Base-by-base conservation (phyloP, 2,329 filamentous ascomycete genomes). In the Pseudodiploospora longispora region DNA sequence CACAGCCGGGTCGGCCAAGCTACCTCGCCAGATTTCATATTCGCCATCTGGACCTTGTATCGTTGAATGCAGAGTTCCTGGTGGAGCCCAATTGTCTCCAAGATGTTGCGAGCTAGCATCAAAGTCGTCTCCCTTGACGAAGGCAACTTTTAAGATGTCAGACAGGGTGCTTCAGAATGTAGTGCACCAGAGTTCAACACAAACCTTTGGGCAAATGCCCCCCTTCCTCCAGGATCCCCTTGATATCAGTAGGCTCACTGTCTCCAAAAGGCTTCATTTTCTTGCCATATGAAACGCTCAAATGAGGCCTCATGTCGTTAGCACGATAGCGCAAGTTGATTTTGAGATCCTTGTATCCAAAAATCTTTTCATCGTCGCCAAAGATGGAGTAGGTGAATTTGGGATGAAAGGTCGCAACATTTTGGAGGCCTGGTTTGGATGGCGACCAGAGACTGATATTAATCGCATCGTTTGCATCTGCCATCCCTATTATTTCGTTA, bases 331-430 rank as follows among this genome's bases (percentile, higher is more conserved):
- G 80, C 44, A 97, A 68, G 50, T 80, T 78, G 59, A 97, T 83
- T 51, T 80, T 80, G 44, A 95, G 75, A 43, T 81, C 80, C 60
- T 88, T 83, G 71, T 96, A 95, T 33, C 91, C 91, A 55, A 95
- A 90, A 51, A 97, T 91, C 30, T 76, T 78, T 64, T 98, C 89
- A 6, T 93, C 83, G n/a, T 97, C 85, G 57, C 88, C 88, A 55
- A 97, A 96, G 51, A 98, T 85, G 1, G 87, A 72, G 64, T 97
- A 95, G 12, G 91, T 96, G 62, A 90, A 94, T 58, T 79, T 78
- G 0, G 93, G 94, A 48, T 87, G 75, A 64, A 98, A 97, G 29
- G 78, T 76, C 28, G 77, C 74, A 53, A 83, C 67, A 30, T 74
- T 76, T 55, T 76, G 78, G 40, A 76, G 59, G 51, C 71, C 70